Base-by-base conservation (phyloP, 352 stramenopile species). In the Sclerospora graminicola region DNA sequence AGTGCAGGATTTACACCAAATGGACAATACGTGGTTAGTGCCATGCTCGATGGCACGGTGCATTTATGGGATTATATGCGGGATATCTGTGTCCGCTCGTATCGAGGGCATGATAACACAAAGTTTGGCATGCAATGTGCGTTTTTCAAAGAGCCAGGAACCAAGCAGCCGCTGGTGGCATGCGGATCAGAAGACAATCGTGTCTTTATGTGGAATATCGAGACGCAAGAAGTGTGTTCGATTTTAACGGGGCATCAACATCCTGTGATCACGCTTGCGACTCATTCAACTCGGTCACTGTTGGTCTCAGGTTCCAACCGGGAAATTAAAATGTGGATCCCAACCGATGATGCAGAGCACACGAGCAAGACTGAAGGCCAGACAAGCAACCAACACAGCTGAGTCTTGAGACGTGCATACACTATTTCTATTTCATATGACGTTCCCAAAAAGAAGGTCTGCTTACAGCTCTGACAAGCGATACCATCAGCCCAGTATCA, bases 1-100 rank as follows among this genome's bases (percentile, higher is more conserved):
- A 80, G 77, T 48, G 88, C 90, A 5, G 72, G 63, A 11, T 99
- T 97, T 64, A 86, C 84, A 21, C 91, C 94, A 24, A 98, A 99
- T 60, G 89, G 89, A 26, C 82, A 89, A 30, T 98, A 86, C 54
- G 67, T 98, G 10, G 51, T 99, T 9, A 80, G 83, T 16, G 85
- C 85, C 15, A 95, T 82, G 4, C 73, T 98, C 21, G 94, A 98
- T 60, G 75, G 73, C 3, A 81, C 69, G 7, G 53, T 99, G 14
- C 72, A 88, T 32, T 69, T 98, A 11, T 98, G 90, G 89, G 78
- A 94, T 42, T 90, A 84, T 33, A 66, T 61, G 45, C 54, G 59
- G 19, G 61, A 74, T 38, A 61, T 75, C 36, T 82, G 72, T 36
- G 53, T 89, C 13, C 75, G 77, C 40, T 68, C 60, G 13, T 94